phyloP scores from a whole-genome alignment of 2,329 filamentous ascomycete species.

The Fusarium continuum region DNA sequence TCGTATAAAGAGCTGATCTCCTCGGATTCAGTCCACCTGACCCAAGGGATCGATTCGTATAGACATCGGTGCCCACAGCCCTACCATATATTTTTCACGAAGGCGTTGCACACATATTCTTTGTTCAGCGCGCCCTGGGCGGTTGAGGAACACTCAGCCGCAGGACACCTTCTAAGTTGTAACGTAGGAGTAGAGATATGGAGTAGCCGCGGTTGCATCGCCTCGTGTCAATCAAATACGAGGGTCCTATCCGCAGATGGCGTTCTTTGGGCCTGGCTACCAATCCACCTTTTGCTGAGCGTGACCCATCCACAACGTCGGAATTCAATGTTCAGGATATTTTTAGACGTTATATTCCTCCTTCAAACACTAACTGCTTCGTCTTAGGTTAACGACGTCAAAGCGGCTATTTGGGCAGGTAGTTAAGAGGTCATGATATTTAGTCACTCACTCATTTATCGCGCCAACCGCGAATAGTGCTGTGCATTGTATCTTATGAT shows the following conservation, averaged over 20 bases:
- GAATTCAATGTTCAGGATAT: slow-evolving; percentile 23
- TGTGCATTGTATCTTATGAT: not conserved
- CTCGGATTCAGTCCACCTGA: not conserved
- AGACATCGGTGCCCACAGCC: slow-evolving; percentile 12
- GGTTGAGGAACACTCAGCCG: slow-evolving; percentile 13
- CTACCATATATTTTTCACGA: not conserved
- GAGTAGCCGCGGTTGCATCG: slow-evolving; percentile 25
- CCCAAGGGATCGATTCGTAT: slow-evolving; percentile 21
- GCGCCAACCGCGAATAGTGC: not conserved
- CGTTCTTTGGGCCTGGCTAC: slow-evolving; percentile 21
- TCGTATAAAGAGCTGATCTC: slow-evolving; percentile 11
- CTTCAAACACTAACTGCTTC: not conserved
- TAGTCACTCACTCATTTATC: not conserved
- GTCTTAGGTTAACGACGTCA: not conserved
- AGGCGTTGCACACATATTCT: slow-evolving; percentile 10
- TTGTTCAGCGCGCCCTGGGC: slow-evolving; percentile 3
- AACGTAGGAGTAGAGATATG: slow-evolving; percentile 24
- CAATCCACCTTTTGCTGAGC: slow-evolving; percentile 26
- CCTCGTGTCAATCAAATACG: slow-evolving; percentile 36
- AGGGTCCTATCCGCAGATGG: slow-evolving; percentile 30
- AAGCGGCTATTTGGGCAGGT: too few relatives aligned
- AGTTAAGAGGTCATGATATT: not conserved
- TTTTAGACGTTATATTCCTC: slow-evolving; percentile 15
- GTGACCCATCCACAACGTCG: slow-evolving; percentile 9
- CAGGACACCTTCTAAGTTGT: not conserved